A percentile compares a stretch with the other conserved stretches of the same genome.
These are phyloP conservation scores for Macrolepiota albuminosa DNA, from an alignment of 768 basidiomycete genomes.

Conservation along the genomic window DNA sequence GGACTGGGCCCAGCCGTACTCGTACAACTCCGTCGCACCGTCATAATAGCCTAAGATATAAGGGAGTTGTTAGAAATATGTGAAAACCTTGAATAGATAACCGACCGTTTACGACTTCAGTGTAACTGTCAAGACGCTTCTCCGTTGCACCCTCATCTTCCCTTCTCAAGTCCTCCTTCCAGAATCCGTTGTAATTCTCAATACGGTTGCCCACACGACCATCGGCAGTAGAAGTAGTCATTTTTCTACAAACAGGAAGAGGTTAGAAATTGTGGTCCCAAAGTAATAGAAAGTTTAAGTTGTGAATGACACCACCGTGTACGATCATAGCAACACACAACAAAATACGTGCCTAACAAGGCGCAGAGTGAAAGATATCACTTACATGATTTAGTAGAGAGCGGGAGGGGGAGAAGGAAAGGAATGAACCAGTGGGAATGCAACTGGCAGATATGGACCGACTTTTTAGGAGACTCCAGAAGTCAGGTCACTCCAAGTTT, in stretches of 20 bases:
- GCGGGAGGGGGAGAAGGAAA: constrained; percentile 1
- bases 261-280: constrained; percentile 4
- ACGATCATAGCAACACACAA: constrained; percentile 15
- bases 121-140: constrained; percentile 76
- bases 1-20: constrained; percentile 87
- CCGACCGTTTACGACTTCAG: constrained; percentile 90
- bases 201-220: constrained; percentile 66
- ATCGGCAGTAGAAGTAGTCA: constrained; percentile 31
- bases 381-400: constrained; percentile 13
- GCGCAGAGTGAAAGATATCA: background rate
- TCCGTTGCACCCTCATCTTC: constrained; percentile 65
- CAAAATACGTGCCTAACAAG: background rate
- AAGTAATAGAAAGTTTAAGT: background rate
- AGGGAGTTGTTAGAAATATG: background rate
- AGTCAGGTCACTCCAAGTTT: constrained; percentile 23
- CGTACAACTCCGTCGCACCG: constrained; percentile 92
- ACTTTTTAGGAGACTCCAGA: constrained; percentile 17
- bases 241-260: constrained; percentile 3
- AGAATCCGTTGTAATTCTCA: constrained; percentile 85
- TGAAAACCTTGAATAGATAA: constrained; percentile 4
- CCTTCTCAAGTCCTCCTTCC: constrained; percentile 76
- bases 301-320: constrained; percentile 22
- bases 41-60: constrained; percentile 80
- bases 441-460: constrained; percentile 16
- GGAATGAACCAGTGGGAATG: constrained; percentile 2